Conservation (phyloP, 2,329 filamentous ascomycete genomes). For the Diaporthe sp. region DNA sequence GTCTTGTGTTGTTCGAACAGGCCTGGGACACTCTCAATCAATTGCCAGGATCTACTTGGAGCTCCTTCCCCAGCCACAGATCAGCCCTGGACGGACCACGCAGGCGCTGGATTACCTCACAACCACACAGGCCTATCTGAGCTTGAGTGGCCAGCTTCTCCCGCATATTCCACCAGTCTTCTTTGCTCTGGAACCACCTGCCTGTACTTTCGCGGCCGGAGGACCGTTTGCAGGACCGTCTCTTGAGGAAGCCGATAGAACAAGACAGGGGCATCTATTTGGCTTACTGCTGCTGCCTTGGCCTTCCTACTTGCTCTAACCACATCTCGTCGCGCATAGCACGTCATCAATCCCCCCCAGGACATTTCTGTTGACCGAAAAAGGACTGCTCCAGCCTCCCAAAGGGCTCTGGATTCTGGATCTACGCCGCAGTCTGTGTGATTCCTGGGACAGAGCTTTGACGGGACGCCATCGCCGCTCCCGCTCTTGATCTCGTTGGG, state of each 20-base stretch:
- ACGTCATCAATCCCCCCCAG: constrained; percentile 14
- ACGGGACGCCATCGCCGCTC: constrained; percentile 32
- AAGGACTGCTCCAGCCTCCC: constrained; percentile 17
- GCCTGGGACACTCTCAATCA: neutral
- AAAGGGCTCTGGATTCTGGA: constrained; percentile 10
- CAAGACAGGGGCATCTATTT: constrained; percentile 25
- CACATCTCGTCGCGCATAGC: neutral
- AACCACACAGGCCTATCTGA: constrained; percentile 15
- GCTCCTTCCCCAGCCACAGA: neutral
- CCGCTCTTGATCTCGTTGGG: constrained; percentile 24
- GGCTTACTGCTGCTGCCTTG: constrained; percentile 24
- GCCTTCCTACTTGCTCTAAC: constrained; percentile 13
- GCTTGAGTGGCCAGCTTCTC: constrained; percentile 1
- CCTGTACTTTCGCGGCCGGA: constrained; percentile 19
- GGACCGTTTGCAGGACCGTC: neutral
- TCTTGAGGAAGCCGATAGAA: constrained; percentile 36
- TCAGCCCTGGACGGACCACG: constrained; percentile 8
- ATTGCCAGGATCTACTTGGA: neutral
- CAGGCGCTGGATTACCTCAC: constrained; percentile 15
- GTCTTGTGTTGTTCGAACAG: neutral
- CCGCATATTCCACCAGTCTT: constrained; percentile 19
- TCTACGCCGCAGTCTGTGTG: constrained; percentile 19
- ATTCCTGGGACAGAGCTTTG: constrained; percentile 32
- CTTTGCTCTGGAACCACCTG: neutral
- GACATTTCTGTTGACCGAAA: constrained; percentile 13